Conservation (phyloP, 768 basidiomycete genomes). For the Russula foetens region DNA sequence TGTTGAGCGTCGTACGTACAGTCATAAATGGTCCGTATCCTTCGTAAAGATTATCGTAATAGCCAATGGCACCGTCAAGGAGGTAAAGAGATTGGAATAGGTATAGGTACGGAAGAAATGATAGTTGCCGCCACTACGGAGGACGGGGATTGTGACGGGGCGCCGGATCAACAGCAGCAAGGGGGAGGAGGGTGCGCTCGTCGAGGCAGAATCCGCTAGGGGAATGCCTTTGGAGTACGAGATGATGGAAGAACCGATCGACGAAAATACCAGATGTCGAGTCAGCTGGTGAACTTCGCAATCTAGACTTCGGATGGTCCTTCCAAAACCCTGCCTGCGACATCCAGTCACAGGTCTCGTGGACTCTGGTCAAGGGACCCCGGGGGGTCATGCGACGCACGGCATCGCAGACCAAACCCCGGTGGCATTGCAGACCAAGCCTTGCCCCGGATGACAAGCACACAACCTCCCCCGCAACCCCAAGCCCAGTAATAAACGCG, state of each 20-base stretch:
- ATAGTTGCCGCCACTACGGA: constrained; percentile 12
- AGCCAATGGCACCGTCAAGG: constrained; percentile 11
- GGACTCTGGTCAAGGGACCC: constrained; percentile 19
- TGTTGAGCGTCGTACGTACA: constrained; percentile 17
- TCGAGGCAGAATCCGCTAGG: constrained; percentile 18
- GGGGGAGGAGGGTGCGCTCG: constrained; percentile 8
- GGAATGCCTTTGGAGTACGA: constrained; percentile 20
- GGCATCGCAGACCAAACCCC: constrained; percentile 31
- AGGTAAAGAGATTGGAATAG: constrained; percentile 3
- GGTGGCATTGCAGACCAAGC: constrained; percentile 26
- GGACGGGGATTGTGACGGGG: constrained; percentile 6
- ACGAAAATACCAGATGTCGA: constrained; percentile 23
- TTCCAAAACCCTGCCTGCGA: constrained; percentile 30
- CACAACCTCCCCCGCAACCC: constrained; percentile 17
- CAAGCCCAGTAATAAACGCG: constrained; percentile 5
- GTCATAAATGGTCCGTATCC: constrained; percentile 20
- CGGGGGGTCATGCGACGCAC: constrained; percentile 25
- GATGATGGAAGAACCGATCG: constrained; percentile 23
- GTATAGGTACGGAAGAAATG: constrained; percentile 14
- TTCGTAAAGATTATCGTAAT: constrained; percentile 19
- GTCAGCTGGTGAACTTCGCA: constrained; percentile 19
- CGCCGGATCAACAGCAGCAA: constrained; percentile 17
- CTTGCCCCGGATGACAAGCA: constrained; percentile 13
- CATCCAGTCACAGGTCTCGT: constrained; percentile 32
- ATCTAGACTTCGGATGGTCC: constrained; percentile 29